Evolutionary conservation across 768 basidiomycete species (phyloP).

Genomic region (Leccinum aurantiacum): DNA sequence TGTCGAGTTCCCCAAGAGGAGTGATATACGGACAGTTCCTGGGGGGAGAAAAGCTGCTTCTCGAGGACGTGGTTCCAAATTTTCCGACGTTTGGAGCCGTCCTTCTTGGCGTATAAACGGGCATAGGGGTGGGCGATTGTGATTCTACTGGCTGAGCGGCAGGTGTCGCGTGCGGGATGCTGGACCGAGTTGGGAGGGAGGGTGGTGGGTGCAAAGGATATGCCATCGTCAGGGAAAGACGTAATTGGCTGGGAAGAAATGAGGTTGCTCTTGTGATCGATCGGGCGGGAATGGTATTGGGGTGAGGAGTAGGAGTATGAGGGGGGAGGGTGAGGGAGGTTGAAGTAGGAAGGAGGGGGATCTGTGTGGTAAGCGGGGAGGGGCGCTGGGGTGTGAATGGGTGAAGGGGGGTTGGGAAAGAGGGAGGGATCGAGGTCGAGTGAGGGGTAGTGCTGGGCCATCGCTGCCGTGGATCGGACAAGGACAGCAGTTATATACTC

Average conservation of each 20-base stretch:
- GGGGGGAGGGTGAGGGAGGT: neutral
- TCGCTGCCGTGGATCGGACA: constrained; percentile 14
- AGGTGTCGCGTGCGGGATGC: constrained; percentile 19
- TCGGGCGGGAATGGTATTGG: neutral
- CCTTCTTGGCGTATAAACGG: constrained; percentile 63
- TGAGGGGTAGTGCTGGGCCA: constrained; percentile 20
- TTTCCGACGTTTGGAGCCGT: constrained; percentile 63
- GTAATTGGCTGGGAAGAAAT: constrained; percentile 5
- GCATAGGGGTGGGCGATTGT: constrained; percentile 66
- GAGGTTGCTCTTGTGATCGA: constrained; percentile 7
- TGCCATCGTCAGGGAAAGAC: constrained; percentile 25
- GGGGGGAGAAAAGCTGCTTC: constrained; percentile 64
- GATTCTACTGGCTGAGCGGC: constrained; percentile 26
- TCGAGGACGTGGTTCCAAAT: constrained; percentile 81
- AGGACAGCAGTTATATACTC: constrained; percentile 19
- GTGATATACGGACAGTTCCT: constrained; percentile 54
- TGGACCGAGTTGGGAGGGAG: constrained; percentile 4
- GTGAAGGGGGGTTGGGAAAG: constrained; percentile 6
- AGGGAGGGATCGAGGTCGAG: constrained; percentile 10
- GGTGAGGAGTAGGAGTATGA: constrained; percentile 3
- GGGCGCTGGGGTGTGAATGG: neutral
- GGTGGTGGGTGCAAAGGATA: constrained; percentile 16
- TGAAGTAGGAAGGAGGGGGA: constrained; percentile 15
- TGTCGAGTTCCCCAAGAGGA: neutral
- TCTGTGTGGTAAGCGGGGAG: constrained; percentile 11